Conservation (phyloP, 441 rosid species). For the Populus hybrid region DNA sequence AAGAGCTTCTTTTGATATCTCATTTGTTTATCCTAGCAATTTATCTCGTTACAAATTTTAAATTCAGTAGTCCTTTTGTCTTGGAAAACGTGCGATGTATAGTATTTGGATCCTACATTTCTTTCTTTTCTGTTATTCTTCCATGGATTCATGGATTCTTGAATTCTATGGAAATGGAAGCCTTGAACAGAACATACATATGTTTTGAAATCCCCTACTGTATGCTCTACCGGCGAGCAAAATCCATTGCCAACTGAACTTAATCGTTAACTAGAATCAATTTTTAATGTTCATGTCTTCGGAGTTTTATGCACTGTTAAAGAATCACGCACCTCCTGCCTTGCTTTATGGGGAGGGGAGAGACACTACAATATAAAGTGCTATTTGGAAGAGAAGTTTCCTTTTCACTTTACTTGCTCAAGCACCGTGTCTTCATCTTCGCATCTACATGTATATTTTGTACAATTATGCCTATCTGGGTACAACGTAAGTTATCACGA, state of each 20-base stretch:
- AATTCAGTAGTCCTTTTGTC: not conserved
- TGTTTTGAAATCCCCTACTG: too few relatives aligned
- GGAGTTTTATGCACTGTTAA: not conserved
- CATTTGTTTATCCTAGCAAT: not conserved
- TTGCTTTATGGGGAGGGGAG: not conserved
- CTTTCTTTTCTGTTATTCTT: not conserved
- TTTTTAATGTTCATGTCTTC: not conserved
- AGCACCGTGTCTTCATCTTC: constrained; percentile 10
- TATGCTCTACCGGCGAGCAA: not conserved
- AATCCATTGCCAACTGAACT: not conserved
- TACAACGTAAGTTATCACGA: not conserved
- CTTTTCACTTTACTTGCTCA: constrained; percentile 23
- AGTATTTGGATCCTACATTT: not conserved
- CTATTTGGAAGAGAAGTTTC: constrained; percentile 34
- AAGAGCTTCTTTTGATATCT: not conserved
- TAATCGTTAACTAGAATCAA: not conserved
- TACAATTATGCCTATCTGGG: not conserved
- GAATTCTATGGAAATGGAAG: not conserved
- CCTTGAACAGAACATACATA: not conserved
- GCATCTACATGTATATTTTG: not conserved
- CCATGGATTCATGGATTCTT: not conserved
- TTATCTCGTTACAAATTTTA: constrained; percentile 6
- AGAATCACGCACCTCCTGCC: not conserved
- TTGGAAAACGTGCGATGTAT: not conserved
- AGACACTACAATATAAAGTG: not conserved